Percentiles rank a stretch among this genome's conserved stretches.
phyloP scores from a whole-genome alignment of 345 rosid genomes.

The Populus deltoides region DNA sequence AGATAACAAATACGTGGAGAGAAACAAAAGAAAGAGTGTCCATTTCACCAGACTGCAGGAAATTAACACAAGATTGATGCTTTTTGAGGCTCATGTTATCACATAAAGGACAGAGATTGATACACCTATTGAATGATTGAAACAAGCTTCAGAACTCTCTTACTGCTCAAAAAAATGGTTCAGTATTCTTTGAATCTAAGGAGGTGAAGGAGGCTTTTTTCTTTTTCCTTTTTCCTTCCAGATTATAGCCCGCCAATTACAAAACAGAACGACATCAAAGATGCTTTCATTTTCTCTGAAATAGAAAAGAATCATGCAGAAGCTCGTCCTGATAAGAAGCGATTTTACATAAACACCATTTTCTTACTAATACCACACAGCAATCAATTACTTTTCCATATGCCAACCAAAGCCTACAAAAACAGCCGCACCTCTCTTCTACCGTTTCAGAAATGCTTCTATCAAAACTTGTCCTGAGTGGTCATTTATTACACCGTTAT shows the following conservation, averaged over 20 bases:
- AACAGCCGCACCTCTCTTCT: neutral
- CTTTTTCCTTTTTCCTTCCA: no score
- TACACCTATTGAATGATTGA: neutral
- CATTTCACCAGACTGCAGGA: conserved; percentile 19
- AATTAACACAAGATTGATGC: neutral
- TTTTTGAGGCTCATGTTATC: neutral
- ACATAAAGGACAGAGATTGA: neutral
- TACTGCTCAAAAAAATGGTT: neutral
- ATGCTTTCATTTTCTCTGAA: no score
- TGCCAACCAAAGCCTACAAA: neutral
- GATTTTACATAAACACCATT: neutral
- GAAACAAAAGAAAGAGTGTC: conserved; percentile 51
- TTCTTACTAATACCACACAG: neutral
- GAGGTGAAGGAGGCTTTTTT: neutral
- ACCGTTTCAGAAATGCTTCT: conserved; percentile 7
- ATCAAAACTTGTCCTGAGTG: conserved; percentile 6
- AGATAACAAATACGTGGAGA: conserved; percentile 40
- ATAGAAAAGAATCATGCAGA: no score
- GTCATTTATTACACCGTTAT: conserved; percentile 12
- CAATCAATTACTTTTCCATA: neutral
- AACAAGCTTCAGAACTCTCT: neutral
- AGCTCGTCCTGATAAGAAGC: no score
- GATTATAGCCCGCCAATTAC: no score
- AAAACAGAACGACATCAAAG: no score
- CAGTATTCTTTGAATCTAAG: neutral